Base-by-base conservation (phyloP, 352 stramenopile genomes). In the Phytophthora foliorum region DNA sequence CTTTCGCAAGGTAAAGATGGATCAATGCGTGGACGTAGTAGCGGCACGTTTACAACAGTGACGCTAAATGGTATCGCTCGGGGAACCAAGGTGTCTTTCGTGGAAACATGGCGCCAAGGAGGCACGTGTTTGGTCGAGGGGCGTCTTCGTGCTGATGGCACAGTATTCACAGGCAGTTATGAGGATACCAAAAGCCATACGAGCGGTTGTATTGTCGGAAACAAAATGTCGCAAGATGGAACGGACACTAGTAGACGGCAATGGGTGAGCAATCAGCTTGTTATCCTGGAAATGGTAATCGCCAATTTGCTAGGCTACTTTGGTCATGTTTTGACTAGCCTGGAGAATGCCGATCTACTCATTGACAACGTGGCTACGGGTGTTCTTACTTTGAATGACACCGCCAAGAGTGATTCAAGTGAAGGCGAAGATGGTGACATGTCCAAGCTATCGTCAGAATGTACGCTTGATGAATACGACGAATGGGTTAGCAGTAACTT, bases 141-240 rank as follows among this genome's bases (percentile, higher is more conserved):
- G 14, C 75, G 89, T 36, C 59, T 96, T 22, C 83, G 88, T 50
- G 81, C 84, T 34, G 89, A 96, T 52, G 88, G 88, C 11, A 75
- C 59, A 8, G 77, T 83, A 41, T 96, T 96, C 38, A 83, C 74
- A 41, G 89, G 89, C 25, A 91, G 69, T 41, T 96, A 96, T 38
- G 88, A 96, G 81, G 89, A 96, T 58, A 88, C 89, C 6, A 96
- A 95, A 44, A 95, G 88, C 38, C 88, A 94, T 57, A 96, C 89
- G 11, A 93, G 85, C 57, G 89, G 89, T 41, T 91, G 78, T 42
- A 95, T 96, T 68, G 71, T 91, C 13, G 89, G 89, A 27, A 88
- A 78, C 48, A 93, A 89, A 55, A 75, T 89, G 9, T 77, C 72
- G n/a, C 57, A 65, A 31, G 48, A 69, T n/a, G 16, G 16, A 13